Evolutionary conservation across 345 rosid genomes (phyloP), one percentile per base, ranked within the genome.

Genomic region (Conringia planisiliqua): DNA sequence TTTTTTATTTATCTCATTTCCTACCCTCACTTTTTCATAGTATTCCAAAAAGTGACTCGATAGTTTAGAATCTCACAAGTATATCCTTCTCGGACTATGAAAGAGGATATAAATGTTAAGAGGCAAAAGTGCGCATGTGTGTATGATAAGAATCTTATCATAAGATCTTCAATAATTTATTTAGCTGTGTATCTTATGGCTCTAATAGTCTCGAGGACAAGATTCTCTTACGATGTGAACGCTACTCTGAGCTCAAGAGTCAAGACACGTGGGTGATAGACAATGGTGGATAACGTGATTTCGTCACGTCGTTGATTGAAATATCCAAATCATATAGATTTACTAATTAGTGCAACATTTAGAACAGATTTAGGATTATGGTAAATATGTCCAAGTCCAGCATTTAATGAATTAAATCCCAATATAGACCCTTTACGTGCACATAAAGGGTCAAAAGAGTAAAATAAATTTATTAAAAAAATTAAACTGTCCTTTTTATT

Each of bases 31-130:
- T 10, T 69, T 63, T 74, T 33, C 3, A 5, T 13, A 9, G 35
- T 46, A 70, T 77, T 63, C 71, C 36, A 70, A 63, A 22, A 76
- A 54, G 70, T 33, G 27, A 3, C 70, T 33, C 10, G 2, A 54
- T 12, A 43, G 14, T 76, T 76, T 76, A 12, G 44, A 76, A 55
- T 70, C 29, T 35, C 12, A 44, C 33, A 27, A 2, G 52, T 52
- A 62, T 44, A 70, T 76, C 80, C 66, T 32, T 24, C 3, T 47
- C 33, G 2, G 9, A 10, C 33, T 2, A 27, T 18, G 8, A 6
- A 22, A 22, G 10, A 20, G 10, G 14, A 4, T 10, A 11, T 6
- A 62, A 72, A 62, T 39, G 60, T 16, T 48, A 43, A 13, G 36
- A 11, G 32, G 35, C 9, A 4, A 50, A 50, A 50, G 26, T 24